These are phyloP conservation scores for Rhodotorula sp. DNA, from an alignment of 1,284 basidiomycete species.

Conservation along the genomic window DNA sequence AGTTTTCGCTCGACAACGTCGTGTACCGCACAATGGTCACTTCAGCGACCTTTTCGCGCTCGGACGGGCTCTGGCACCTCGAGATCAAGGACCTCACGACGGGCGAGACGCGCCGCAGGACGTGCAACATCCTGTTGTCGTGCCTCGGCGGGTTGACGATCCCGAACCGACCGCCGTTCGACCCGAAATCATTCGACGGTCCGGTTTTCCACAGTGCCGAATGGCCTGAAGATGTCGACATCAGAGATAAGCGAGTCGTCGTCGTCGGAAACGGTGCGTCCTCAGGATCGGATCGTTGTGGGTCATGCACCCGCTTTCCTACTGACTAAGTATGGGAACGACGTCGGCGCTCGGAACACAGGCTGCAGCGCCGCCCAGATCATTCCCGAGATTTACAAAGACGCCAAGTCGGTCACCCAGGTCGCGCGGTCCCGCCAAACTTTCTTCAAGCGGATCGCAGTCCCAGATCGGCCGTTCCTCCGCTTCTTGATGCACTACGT, in stretches of 20 bases:
- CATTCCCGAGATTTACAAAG: slow-evolving; percentile 26
- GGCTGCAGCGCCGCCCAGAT: slow-evolving; percentile 36
- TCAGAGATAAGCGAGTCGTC: slow-evolving; percentile 38
- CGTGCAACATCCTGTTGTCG: slow-evolving; percentile 42
- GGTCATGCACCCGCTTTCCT: not conserved
- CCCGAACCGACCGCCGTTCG: slow-evolving; percentile 34
- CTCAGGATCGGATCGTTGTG: not conserved
- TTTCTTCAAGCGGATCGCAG: slow-evolving; percentile 18
- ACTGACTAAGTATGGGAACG: not conserved
- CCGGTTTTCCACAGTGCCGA: slow-evolving; percentile 33
- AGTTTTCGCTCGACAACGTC: slow-evolving; percentile 36
- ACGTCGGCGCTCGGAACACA: not conserved
- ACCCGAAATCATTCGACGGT: slow-evolving; percentile 31
- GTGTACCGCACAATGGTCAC: slow-evolving; percentile 28
- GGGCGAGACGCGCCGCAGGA: slow-evolving; percentile 17
- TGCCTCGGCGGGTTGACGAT: slow-evolving; percentile 34
- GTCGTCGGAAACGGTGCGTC: slow-evolving; percentile 30
- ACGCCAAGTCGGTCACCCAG: slow-evolving; percentile 34
- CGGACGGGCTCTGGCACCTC: slow-evolving; percentile 35
- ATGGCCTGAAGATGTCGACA: slow-evolving; percentile 28
- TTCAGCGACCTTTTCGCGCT: slow-evolving; percentile 24
- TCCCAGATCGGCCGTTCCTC: slow-evolving; percentile 13
- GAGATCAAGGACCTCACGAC: slow-evolving; percentile 29
- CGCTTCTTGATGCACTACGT: slow-evolving; percentile 20
- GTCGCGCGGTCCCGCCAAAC: slow-evolving; percentile 31